Evolutionary conservation across 78 protist species (phyloP).

Genomic region (Emiliania huxleyi): DNA sequence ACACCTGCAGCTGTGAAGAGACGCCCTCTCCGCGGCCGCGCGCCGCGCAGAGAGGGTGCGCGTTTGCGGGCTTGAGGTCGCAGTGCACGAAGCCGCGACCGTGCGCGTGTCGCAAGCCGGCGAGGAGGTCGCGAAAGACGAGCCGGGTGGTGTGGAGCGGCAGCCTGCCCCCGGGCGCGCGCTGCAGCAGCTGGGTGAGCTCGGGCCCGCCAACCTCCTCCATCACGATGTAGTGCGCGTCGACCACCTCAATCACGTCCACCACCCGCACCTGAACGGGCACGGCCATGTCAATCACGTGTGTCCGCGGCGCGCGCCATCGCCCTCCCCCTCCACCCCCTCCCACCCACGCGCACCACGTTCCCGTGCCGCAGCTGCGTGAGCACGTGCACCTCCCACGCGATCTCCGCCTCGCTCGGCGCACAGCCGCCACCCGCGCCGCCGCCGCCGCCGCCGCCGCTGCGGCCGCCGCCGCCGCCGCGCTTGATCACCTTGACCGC

Average conservation of each 20-base stretch:
- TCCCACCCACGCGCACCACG: not conserved
- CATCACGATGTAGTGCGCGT: conserved; percentile 14
- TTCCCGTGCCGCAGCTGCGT: not conserved
- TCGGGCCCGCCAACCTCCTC: not conserved
- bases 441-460: too few relatives aligned
- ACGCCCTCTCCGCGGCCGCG: too few relatives aligned
- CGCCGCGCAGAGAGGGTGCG: too few relatives aligned
- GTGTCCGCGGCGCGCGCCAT: too few relatives aligned
- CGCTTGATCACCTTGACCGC: not conserved
- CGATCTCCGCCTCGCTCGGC: not conserved
- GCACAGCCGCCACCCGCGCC: not conserved
- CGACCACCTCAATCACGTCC: conserved; percentile 19
- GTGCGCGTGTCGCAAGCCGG: not conserved
- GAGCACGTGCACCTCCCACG: not conserved
- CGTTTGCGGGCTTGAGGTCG: not conserved
- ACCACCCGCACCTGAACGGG: not conserved
- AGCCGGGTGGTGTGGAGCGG: not conserved
- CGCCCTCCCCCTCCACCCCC: too few relatives aligned
- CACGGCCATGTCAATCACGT: not conserved
- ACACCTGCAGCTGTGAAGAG: too few relatives aligned
- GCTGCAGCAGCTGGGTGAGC: not conserved
- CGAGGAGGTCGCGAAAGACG: not conserved
- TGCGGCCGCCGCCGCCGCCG: not conserved
- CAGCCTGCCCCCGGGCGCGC: not conserved
- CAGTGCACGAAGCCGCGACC: not conserved